A percentile compares a stretch with the other conserved stretches of the same genome.
phyloP scores from a whole-genome alignment of 768 basidiomycete genomes.

The Amanita fuliginea region DNA sequence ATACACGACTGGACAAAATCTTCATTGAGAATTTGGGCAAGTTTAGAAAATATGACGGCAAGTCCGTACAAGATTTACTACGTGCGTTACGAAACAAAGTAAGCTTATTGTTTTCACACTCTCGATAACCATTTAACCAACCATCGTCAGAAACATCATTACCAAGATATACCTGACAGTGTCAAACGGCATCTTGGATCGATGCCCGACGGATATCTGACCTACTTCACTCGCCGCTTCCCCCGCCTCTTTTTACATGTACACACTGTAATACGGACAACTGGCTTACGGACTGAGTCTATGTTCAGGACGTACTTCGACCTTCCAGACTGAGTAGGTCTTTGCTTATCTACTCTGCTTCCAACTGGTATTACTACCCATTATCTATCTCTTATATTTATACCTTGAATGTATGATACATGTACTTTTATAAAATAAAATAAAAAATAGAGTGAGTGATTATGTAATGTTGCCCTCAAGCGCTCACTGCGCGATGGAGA shows the following conservation, averaged over 20 bases:
- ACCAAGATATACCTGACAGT: conserved; percentile 91
- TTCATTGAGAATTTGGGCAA: conserved; percentile 95
- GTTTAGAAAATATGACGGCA: conserved; percentile 93
- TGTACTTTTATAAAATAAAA: conserved; percentile 8
- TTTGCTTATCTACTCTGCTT: background rate
- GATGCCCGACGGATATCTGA: conserved; percentile 86
- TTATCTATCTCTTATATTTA: background rate
- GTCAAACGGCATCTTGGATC: conserved; percentile 82
- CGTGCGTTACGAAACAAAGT: conserved; percentile 95
- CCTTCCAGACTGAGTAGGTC: conserved; percentile 26
- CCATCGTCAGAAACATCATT: conserved; percentile 77
- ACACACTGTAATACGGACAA: conserved; percentile 66
- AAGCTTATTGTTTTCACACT: conserved; percentile 12
- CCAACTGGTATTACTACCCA: background rate
- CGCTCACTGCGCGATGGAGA: conserved; percentile 42
- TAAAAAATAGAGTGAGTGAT: background rate
- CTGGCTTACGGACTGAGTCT: conserved; percentile 66
- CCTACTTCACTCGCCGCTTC: conserved; percentile 91
- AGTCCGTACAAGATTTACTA: conserved; percentile 83
- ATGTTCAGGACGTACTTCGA: conserved; percentile 92
- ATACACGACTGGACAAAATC: conserved; percentile 69
- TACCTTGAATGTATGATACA: conserved; percentile 2
- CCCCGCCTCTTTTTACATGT: conserved; percentile 89
- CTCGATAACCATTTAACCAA: background rate
- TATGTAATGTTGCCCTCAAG: background rate